Base-by-base conservation (phyloP, 129 eudicot genomes). In the Heracleum sosnowskyi region DNA sequence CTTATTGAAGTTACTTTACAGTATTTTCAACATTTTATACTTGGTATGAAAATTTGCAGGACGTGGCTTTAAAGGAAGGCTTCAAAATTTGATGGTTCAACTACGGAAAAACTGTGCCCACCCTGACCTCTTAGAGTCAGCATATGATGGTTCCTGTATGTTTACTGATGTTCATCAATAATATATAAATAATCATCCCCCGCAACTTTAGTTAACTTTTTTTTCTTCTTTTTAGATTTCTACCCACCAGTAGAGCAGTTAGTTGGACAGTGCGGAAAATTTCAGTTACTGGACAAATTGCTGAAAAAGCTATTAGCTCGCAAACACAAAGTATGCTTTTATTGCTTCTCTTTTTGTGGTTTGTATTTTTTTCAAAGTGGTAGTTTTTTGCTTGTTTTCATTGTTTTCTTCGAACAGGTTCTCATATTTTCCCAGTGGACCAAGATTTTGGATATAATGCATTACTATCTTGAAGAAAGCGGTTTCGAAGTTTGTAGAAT, bases 351-450 rank as follows among this genome's bases (percentile, higher is more conserved):
- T 24, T 57, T 24, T 57, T 22, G 4, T 7, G n/a, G 31, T 57
- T 57, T 57, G 31, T 57, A 57, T 4, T 10, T 5, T n/a, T 4
- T 16, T 57, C 8, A n/a, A n/a, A 57, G 66, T 24, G 4, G 28
- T 24, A 55, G n/a, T 24, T 9, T 29, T 76, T 45, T 40, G 73
- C 22, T 77, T 49, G 37, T 68, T 57, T 74, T 81, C 17, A 29
- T 81, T 77, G 49, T 76, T 81, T 57, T 86, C 69, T 12, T 57
- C 46, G 45, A 80, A 75, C 91, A 95, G 97, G 98, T 96, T 57
- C 84, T 96, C 55, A 85, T 96, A 39, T 96, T 96, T 85, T 96
- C 99, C 31, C 99, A 96, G 81, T 92, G 94, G 95, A 96, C 99
- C 44, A 96, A 89, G 80, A 45, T 96, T 31, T 75, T 96, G 84